Conservation (phyloP, 2,329 filamentous ascomycete species). For the Pestalotiopsis sp. region DNA sequence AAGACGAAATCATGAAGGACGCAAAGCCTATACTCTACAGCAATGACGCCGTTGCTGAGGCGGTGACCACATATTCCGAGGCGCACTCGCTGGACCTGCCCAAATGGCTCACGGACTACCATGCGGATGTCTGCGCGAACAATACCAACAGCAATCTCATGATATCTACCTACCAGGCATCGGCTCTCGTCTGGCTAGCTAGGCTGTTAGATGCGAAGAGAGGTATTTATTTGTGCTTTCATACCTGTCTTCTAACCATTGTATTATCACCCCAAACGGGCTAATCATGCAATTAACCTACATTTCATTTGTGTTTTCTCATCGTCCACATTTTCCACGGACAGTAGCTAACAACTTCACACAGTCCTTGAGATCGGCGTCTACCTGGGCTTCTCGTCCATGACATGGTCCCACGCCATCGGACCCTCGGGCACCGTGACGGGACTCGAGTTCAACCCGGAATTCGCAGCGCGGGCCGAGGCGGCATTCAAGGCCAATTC, state of each 20-base stretch:
- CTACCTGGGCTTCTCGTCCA: constrained; percentile 50
- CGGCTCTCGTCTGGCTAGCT: constrained; percentile 44
- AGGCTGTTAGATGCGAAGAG: constrained; percentile 43
- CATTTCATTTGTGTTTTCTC: neutral
- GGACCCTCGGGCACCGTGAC: constrained; percentile 45
- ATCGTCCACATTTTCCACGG: neutral
- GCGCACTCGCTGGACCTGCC: constrained; percentile 31
- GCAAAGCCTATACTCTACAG: constrained; percentile 30
- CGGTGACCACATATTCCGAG: constrained; percentile 32
- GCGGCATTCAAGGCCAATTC: constrained; percentile 40
- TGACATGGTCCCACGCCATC: constrained; percentile 50
- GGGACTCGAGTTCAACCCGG: constrained; percentile 46
- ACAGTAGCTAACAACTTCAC: neutral
- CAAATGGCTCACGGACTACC: constrained; percentile 28
- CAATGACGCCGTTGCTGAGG: constrained; percentile 27
- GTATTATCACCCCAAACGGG: neutral
- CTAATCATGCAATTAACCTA: neutral
- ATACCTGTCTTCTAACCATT: neutral
- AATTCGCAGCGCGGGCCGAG: constrained; percentile 45
- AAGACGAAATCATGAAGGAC: constrained; percentile 23
- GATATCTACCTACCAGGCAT: constrained; percentile 45
- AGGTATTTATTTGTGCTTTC: constrained; percentile 26
- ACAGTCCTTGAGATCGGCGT: constrained; percentile 52
- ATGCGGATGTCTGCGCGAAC: constrained; percentile 22
- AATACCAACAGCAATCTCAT: constrained; percentile 33